Evolutionary conservation across 2,329 filamentous ascomycete species (phyloP).

Genomic region (Thielaviopsis musarum): DNA sequence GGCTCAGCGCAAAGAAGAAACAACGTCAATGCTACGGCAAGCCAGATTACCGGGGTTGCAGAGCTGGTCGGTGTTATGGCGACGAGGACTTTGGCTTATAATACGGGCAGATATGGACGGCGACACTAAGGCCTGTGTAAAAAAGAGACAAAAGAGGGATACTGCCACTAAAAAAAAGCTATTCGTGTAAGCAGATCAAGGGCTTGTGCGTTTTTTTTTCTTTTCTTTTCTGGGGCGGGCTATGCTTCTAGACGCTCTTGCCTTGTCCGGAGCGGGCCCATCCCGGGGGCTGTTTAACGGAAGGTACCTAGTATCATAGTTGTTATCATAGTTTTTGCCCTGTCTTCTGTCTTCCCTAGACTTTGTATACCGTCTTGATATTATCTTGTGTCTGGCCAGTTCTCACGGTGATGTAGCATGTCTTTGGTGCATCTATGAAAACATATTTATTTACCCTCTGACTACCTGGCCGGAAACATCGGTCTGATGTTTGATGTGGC

Average conservation of each 20-base stretch:
- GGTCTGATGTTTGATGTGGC: not conserved
- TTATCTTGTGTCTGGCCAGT: too few species aligned
- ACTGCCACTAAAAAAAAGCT: not conserved
- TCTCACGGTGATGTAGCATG: too few species aligned
- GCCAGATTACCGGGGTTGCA: not conserved
- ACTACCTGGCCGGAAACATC: not conserved
- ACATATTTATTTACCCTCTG: not conserved
- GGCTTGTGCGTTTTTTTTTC: not conserved
- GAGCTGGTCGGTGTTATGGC: not conserved
- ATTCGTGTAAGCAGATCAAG: not conserved
- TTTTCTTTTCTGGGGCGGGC: not conserved
- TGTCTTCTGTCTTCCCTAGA: too few species aligned
- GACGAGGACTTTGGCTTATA: not conserved
- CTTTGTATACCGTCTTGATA: too few species aligned
- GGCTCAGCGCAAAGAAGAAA: not conserved
- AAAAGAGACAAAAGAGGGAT: not conserved
- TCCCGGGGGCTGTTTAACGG: too few species aligned
- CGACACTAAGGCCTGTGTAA: not conserved
- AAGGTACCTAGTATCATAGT: too few species aligned
- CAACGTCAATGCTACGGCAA: not conserved
- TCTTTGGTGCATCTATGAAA: not conserved
- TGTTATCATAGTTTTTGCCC: too few species aligned
- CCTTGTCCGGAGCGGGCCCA: not conserved
- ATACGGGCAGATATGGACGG: not conserved
- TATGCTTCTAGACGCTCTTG: not conserved